Evolutionary conservation across 148 eudicot species (phyloP), one percentile per base, ranked within the genome.

Genomic region (Polygonum maritimum): DNA sequence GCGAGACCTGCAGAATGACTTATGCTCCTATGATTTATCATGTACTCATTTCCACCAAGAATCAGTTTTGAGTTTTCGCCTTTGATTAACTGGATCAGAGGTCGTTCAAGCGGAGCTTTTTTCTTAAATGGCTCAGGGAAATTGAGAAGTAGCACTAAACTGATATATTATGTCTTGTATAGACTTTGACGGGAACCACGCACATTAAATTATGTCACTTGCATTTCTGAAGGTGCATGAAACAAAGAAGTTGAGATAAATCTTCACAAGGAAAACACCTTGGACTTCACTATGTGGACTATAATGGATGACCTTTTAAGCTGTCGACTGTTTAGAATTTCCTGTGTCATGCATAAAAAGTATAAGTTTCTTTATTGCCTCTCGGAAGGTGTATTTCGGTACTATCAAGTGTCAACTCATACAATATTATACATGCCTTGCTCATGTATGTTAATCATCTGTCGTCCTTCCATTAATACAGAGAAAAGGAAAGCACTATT

Each of bases 401-500:
- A 33, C 18, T 62, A 62, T 62, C 69, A 44, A 44, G 47, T 44
- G 9, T 44, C 47, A 26, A 26, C 38, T n/a, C 60, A 54, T 54
- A 62, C 12, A 7, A 62, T 62, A 15, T 62, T 62, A 58, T 62
- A 22, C 38, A 31, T 54, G 60, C 26, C 1, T 51, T 51, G 57
- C 19, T 51, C 65, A 10, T 63, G 40, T 63, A 63, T 63, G 40
- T 35, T 63, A 63, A 63, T 35, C 18, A 35, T 63, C 40, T 35
- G 8, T 33, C 40, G 6, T 15, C 40, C 40, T 63, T 6, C 18
- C 40, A 63, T 63, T 63, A 18, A 35, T 36, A 45, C 80, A 76
- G 83, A 85, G 79, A 74, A 87, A 80, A 78, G 79, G 80, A 79
- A 77, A 74, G 71, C 60, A 60, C 19, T 67, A 36, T 48, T 76